These are phyloP conservation scores for Wallacemonas rigidus DNA, from an alignment of 208 protist species.

Conservation along the genomic window DNA sequence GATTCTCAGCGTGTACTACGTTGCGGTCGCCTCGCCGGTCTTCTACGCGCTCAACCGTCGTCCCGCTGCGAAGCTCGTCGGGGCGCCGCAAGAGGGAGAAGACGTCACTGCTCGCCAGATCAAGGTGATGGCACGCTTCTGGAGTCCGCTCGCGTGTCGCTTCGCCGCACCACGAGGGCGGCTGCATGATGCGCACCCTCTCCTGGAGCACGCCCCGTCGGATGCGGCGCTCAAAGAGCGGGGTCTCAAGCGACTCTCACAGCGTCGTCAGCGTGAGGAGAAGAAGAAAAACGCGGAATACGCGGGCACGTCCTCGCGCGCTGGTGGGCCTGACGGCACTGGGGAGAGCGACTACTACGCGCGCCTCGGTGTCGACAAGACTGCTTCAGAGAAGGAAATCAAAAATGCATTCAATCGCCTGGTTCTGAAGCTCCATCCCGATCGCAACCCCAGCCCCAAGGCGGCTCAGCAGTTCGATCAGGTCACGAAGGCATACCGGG, in stretches of 20 bases:
- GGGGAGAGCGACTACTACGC: constrained; percentile 74
- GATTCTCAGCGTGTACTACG: constrained; percentile 50
- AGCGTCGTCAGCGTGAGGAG: constrained; percentile 27
- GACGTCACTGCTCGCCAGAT: background rate
- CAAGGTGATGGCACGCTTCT: constrained; percentile 37
- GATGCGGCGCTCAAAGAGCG: constrained; percentile 41
- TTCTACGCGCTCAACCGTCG: constrained; percentile 48
- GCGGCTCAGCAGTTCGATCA: constrained; percentile 87
- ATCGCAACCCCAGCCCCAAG: constrained; percentile 79
- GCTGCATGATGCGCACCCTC: constrained; percentile 29
- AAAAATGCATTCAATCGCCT: constrained; percentile 88
- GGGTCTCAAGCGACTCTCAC: constrained; percentile 40
- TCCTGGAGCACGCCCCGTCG: constrained; percentile 35
- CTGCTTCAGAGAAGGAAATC: constrained; percentile 77
- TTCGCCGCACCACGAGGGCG: constrained; percentile 39
- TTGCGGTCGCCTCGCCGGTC: constrained; percentile 34
- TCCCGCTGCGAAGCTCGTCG: constrained; percentile 16
- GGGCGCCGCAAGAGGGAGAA: background rate
- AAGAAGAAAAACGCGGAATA: constrained; percentile 28
- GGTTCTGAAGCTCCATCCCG: constrained; percentile 89
- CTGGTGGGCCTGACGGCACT: constrained; percentile 17
- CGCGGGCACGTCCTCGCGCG: constrained; percentile 14
- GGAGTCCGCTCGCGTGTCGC: constrained; percentile 37
- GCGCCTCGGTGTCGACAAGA: constrained; percentile 56
- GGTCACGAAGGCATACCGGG: constrained; percentile 97